Evolutionary conservation across 2,329 filamentous ascomycete species (phyloP), one percentile per base, ranked within the genome.

Genomic region (Iodosphaeria phyllophila): DNA sequence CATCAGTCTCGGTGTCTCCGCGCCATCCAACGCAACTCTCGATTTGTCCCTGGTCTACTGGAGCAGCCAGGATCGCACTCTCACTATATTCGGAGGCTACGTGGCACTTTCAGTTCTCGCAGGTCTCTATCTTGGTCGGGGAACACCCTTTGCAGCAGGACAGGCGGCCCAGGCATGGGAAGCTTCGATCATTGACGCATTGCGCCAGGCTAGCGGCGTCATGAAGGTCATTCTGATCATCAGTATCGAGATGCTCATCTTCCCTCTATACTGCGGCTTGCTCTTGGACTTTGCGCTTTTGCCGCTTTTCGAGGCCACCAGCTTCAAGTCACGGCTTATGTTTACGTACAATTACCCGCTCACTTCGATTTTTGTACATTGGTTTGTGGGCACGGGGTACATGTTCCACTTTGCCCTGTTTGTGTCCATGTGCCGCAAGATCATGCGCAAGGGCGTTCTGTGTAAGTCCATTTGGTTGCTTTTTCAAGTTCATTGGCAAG

Each of bases 371-470:
- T 98, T 98, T 46, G 77, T 95, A 26, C 89, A 98, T 47, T 98
- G 89, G 89, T 98, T 98, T 43, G 75, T 93, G 28, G 89, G 89
- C 24, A 98, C 89, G 4, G 92, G 84, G 33, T 98, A 98, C 50
- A 98, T 98, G 91, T 98, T 98, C 53, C 89, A 98, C 46, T 98
- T 98, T 46, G 89, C 89, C 5, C 64, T 98, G 3, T 98, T 98
- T 44, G 89, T 98, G 11, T 91, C 84, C 28, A 95, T 98, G 84
- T 98, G 89, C 50, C 74, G 89, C 33, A 93, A 92, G 54, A 92
- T 95, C 30, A 79, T 98, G 74, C 74, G 89, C 33, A 82, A 72
- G 36, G 89, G 89, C 25, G 89, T 98, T 20, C 59, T 98, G 30
- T 95, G 74, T 80, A 58, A 64, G 74, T 62, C 25, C 16, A 16